A percentile compares a stretch with the other conserved stretches of the same genome.
Evolutionary conservation across 257 asterid genomes (phyloP).

Genomic region (Nicotiana paniculata): DNA sequence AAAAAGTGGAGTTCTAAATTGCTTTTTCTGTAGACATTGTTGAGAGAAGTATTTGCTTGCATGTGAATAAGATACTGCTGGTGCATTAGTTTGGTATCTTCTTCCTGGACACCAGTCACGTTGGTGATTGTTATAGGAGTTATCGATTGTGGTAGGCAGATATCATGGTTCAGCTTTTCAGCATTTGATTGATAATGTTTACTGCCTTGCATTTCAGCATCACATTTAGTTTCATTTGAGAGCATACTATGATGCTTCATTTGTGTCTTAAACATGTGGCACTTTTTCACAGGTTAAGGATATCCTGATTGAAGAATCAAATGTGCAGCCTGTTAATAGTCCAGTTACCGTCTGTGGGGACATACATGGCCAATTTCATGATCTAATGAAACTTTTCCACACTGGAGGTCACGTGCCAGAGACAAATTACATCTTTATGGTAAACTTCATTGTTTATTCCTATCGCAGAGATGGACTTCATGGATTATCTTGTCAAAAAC

Average conservation of each 20-base stretch:
- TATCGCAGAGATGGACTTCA: not conserved
- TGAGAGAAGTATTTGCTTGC: not conserved
- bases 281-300: conserved; percentile 74
- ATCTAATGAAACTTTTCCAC: conserved; percentile 94
- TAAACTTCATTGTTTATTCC: conserved; percentile 19
- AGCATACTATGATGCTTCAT: not conserved
- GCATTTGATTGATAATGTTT: not conserved
- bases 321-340: conserved; percentile 98
- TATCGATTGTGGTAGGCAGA: not conserved
- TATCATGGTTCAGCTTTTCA: not conserved
- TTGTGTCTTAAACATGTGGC: not conserved
- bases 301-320: conserved; percentile 95
- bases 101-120: not conserved
- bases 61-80: not conserved
- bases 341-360: conserved; percentile 99
- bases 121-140: not conserved
- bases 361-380: conserved; percentile 97
- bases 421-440: conserved; percentile 97
- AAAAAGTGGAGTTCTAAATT: not conserved
- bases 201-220: not conserved
- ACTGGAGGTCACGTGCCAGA: conserved; percentile 99
- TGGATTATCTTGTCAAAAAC: not conserved
- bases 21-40: not conserved
- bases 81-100: not conserved
- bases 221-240: not conserved